Conservation (phyloP, 2,329 filamentous ascomycete species). For the Cordyceps tenuipes region DNA sequence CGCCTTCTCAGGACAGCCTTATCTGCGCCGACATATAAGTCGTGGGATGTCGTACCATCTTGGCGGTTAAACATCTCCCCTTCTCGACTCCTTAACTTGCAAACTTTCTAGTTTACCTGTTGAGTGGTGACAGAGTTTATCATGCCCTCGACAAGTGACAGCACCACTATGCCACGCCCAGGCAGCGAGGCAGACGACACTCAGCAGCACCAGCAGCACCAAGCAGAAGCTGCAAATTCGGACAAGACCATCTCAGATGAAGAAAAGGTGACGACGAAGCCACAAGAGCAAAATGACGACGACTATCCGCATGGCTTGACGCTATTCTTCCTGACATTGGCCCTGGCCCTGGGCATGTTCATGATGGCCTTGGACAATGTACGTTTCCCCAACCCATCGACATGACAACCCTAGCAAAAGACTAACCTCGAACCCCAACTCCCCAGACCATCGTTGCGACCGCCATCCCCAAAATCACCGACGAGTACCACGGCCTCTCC, state of each 20-base stretch:
- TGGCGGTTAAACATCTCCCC: too few species aligned
- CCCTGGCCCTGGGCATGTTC: neutral
- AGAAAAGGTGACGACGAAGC: neutral
- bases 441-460: conserved; percentile 34
- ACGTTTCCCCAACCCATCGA: neutral
- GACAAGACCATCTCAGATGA: neutral
- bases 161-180: neutral
- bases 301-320: neutral
- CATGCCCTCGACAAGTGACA: neutral
- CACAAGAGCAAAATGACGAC: neutral
- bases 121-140: neutral
- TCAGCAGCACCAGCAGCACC: neutral
- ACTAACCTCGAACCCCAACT: neutral
- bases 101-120: neutral
- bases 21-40: neutral
- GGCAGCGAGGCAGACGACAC: neutral
- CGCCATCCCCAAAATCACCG: conserved; percentile 35
- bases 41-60: neutral
- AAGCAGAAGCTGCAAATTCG: neutral
- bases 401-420: neutral
- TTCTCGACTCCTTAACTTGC: too few species aligned
- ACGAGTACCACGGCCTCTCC: conserved; percentile 27
- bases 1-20: neutral
- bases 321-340: neutral
- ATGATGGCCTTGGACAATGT: conserved; percentile 1